Conservation (phyloP, 1,139 yeast species). For the Pneumocystis sp. region DNA sequence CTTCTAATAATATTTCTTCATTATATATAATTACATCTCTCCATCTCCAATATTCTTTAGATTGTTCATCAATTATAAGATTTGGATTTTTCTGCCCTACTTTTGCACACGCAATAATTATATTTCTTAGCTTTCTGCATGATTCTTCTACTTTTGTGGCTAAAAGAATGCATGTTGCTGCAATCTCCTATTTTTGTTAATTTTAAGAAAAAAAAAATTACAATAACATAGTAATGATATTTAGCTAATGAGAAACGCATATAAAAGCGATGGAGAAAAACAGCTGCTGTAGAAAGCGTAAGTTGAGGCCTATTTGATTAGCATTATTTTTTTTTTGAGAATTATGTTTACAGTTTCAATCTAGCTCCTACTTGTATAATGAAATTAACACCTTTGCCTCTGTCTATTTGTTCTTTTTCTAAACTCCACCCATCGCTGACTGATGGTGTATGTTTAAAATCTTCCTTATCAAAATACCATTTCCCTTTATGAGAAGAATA, state of each 20-base stretch:
- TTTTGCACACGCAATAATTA: constrained; percentile 33
- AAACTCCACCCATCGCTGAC: constrained; percentile 25
- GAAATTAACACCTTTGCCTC: constrained; percentile 36
- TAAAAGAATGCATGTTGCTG: constrained; percentile 35
- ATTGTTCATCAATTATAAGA: constrained; percentile 31
- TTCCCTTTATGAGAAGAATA: background rate
- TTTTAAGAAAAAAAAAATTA: background rate
- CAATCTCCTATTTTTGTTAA: constrained; percentile 26
- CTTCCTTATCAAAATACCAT: constrained; percentile 16
- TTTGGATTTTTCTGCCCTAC: constrained; percentile 31
- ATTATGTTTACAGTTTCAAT: constrained; percentile 23
- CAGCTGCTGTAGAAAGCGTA: constrained; percentile 36
- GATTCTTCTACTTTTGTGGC: constrained; percentile 42
- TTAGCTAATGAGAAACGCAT: constrained; percentile 30
- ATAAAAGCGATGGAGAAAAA: constrained; percentile 37
- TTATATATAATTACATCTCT: constrained; percentile 30
- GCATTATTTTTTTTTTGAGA: background rate
- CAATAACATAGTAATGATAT: constrained; percentile 26
- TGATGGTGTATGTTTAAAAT: constrained; percentile 16
- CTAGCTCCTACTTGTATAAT: constrained; percentile 31
- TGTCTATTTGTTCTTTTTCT: constrained; percentile 28
- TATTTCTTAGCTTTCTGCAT: constrained; percentile 33
- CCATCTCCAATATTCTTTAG: constrained; percentile 39
- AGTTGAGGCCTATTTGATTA: constrained; percentile 25
- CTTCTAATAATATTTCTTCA: constrained; percentile 35